Base-by-base conservation (phyloP, 164 flowering plant species). In the Echeveria elegans region DNA sequence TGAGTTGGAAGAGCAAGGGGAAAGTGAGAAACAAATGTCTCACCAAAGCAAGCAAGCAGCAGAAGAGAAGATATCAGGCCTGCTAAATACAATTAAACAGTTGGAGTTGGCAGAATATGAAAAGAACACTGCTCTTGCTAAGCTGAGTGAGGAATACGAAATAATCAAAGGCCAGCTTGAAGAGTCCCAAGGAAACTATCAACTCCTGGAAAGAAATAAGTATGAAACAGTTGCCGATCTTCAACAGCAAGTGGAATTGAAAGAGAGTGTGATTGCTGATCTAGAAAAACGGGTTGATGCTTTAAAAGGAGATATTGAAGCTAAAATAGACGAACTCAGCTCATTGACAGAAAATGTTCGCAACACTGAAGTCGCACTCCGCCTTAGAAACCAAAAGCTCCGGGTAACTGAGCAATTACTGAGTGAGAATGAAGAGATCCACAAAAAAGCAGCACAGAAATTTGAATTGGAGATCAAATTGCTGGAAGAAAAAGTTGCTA, bases 331-430 rank as follows among this genome's bases (percentile, higher is more conserved):
- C n/a, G 83, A 80, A 29, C 47, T 73, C 23, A 72, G 62, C 50
- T 66, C 78, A 0, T 21, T 67, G 67, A 45, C 68, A 31, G 84
- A 80, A 66, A 78, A 73, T 24, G 75, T 79, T 21, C 71, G 77
- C 19, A 77, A 34, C 0, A 69, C 75, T 14, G 89, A 85, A 71
- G 84, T 83, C 4, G 74, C 70, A 70, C 82, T 80, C 62, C 82
- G 86, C 0, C 41, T 83, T 28, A 70, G 86, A 58, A 81, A 76
- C 76, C 86, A 81, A 78, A 81, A 83, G 74, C 82, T 85, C 53
- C 80, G 82, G 21, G 74, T 83, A 37, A 80, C 85, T 28, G 87
- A 83, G 21, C 87, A 83, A 34, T 48, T 78, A 38, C 70, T 80
- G 26, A 48, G 72, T 5, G 85, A 83, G 72, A 81, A 71, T 63